Base-by-base conservation (phyloP, 2,329 filamentous ascomycete species). In the Hypoxylon sp. region DNA sequence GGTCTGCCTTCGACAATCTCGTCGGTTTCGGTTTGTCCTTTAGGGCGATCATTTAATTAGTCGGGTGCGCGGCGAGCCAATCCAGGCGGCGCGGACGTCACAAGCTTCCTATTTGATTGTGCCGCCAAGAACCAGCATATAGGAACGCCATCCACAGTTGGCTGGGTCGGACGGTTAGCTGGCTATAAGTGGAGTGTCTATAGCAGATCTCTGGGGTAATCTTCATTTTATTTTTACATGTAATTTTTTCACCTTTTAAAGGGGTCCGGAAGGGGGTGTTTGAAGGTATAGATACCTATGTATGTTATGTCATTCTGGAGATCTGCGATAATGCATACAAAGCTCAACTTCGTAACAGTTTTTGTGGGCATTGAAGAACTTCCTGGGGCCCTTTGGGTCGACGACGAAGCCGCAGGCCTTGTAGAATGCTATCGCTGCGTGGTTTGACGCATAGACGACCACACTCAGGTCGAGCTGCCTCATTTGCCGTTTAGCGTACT, bases 401-500 rank as follows among this genome's bases (percentile, higher is more conserved):
- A 27, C 63, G 53, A 75, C 72, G 68, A 81, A 82, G 6, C 79
- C 79, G 72, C 76, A 79, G 53, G 75, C 79, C 63, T 78, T 66
- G 60, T 81, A 82, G 42, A 82, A 71, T 3, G 70, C 66, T 55
- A 74, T 77, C 2, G 80, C 80, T 5, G 74, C 70, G 11, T 44
- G 46, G 62, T 82, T 82, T 31, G 76, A 66, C 5, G 73, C 70
- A 54, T 80, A 79, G 0, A 81, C 80, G 10, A 78, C 77, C 17
- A 80, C 75, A 46, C 75, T 80, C 37, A 77, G 70, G 8, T 55
- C 46, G 68, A 77, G 72, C 8, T 66, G 56, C 37, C 67, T 73
- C 20, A 66, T 70, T 48, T 75, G 73, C 63, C 73, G 66, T 33
- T 69, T 70, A 3, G 72, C 69, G 40, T 73, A 60, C 35, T 57